phyloP scores from a whole-genome alignment of 257 asterid species.

The Salvia splendens region DNA sequence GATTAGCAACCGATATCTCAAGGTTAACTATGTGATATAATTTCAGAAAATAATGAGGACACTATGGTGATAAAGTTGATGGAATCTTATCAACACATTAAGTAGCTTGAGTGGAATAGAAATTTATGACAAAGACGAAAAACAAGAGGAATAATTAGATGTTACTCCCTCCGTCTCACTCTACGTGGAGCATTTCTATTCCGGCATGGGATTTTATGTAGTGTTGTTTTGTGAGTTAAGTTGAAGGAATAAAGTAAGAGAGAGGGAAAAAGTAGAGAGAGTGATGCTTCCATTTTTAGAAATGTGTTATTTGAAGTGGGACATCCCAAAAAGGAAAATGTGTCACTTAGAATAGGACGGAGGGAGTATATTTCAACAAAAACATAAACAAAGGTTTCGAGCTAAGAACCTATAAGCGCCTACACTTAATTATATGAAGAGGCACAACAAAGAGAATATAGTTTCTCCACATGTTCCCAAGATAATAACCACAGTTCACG shows the following conservation, averaged over 20 bases:
- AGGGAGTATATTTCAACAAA: constrained; percentile 14
- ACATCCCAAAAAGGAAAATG: too few relatives aligned
- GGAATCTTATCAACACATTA: constrained; percentile 17
- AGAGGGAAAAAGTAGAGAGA: too few relatives aligned
- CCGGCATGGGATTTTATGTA: too few relatives aligned
- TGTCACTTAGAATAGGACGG: too few relatives aligned
- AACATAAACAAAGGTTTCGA: constrained; percentile 16
- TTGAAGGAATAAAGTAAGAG: too few relatives aligned
- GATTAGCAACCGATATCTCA: constrained; percentile 7
- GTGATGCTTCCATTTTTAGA: too few relatives aligned
- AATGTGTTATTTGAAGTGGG: too few relatives aligned
- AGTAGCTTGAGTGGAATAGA: constrained; percentile 10
- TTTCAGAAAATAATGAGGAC: constrained; percentile 16
- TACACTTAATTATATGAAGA: constrained; percentile 12
- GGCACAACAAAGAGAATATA: constrained; percentile 1
- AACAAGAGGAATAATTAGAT: constrained; percentile 15
- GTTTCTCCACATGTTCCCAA: constrained; percentile 3
- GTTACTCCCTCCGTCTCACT: too few relatives aligned
- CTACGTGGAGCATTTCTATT: too few relatives aligned
- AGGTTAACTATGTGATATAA: constrained; percentile 17
- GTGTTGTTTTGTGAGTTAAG: too few relatives aligned
- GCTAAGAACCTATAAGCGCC: constrained; percentile 13
- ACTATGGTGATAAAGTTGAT: not conserved
- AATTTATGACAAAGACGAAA: constrained; percentile 11
- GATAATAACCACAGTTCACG: constrained; percentile 1